These are phyloP conservation scores for Salix caprea DNA, from an alignment of 345 rosid species.

Conservation along the genomic window DNA sequence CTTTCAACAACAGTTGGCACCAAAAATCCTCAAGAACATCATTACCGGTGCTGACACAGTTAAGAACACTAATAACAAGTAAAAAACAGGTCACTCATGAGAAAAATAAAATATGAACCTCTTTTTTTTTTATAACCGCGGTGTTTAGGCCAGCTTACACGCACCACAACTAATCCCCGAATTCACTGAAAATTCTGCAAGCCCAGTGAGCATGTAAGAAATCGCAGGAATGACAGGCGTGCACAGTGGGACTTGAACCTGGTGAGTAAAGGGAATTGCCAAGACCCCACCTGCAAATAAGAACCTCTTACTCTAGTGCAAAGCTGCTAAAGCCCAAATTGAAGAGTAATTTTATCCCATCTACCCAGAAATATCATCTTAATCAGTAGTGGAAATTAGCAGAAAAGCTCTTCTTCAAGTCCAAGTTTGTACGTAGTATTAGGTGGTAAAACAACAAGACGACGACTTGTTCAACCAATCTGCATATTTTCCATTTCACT, in stretches of 20 bases:
- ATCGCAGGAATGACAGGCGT: too few relatives aligned
- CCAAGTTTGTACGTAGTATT: neutral
- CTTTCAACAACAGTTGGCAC: neutral
- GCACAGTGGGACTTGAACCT: too few relatives aligned
- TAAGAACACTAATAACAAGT: neutral
- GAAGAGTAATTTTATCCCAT: neutral
- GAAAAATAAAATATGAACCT: neutral
- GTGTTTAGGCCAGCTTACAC: too few relatives aligned
- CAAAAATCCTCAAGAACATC: neutral
- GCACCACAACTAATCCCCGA: rapidly evolving
- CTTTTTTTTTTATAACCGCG: too few relatives aligned
- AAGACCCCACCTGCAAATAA: too few relatives aligned
- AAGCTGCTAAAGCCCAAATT: neutral
- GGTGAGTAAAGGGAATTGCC: too few relatives aligned
- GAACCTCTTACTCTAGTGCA: too few relatives aligned
- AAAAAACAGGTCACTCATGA: neutral
- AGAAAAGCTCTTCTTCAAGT: neutral
- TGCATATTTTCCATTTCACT: neutral
- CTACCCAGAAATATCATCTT: neutral
- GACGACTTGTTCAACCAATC: neutral
- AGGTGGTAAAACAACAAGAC: neutral
- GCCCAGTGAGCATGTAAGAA: rapidly evolving
- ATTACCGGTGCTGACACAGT: neutral
- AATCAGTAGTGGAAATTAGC: neutral
- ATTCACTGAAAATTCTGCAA: too few relatives aligned